A percentile compares a stretch with the other conserved stretches of the same genome.
Evolutionary conservation across 1,139 yeast species (phyloP).

Genomic region (Lodderomyces metapsilosis): DNA sequence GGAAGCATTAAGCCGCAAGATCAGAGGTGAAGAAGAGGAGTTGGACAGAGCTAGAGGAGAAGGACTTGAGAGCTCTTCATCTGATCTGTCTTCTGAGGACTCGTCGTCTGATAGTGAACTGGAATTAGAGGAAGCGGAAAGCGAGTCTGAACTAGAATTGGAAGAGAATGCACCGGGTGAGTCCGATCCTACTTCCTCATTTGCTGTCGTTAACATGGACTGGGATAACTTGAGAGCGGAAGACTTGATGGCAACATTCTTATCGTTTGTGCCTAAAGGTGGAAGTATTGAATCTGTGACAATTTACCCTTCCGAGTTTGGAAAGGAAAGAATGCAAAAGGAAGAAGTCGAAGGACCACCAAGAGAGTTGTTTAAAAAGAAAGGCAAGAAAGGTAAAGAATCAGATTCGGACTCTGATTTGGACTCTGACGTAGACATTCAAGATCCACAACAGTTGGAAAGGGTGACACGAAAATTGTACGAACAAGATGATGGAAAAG

Average conservation of each 20-base stretch:
- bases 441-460: slow-evolving; percentile 42
- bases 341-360: slow-evolving; percentile 96
- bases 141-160: slow-evolving; percentile 52
- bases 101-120: slow-evolving; percentile 19
- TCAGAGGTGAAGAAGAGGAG: slow-evolving; percentile 20
- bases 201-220: slow-evolving; percentile 95
- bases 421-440: slow-evolving; percentile 48
- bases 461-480: slow-evolving; percentile 65
- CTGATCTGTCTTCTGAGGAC: slow-evolving; percentile 17
- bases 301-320: slow-evolving; percentile 91
- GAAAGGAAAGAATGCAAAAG: slow-evolving; percentile 85
- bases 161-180: slow-evolving; percentile 66
- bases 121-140: slow-evolving; percentile 26
- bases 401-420: slow-evolving; percentile 23
- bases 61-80: slow-evolving; percentile 35
- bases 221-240: slow-evolving; percentile 92
- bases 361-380: slow-evolving; percentile 64
- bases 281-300: slow-evolving; percentile 70
- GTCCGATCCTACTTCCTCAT: slow-evolving; percentile 77
- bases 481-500: slow-evolving; percentile 69
- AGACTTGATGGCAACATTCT: slow-evolving; percentile 87
- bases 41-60: slow-evolving; percentile 72
- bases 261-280: slow-evolving; percentile 78
- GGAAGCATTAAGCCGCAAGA: slow-evolving; percentile 14
- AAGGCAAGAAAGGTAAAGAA: slow-evolving; percentile 22